Evolutionary conservation across 441 rosid species (phyloP).

Genomic region (Dalechampia spathulata): DNA sequence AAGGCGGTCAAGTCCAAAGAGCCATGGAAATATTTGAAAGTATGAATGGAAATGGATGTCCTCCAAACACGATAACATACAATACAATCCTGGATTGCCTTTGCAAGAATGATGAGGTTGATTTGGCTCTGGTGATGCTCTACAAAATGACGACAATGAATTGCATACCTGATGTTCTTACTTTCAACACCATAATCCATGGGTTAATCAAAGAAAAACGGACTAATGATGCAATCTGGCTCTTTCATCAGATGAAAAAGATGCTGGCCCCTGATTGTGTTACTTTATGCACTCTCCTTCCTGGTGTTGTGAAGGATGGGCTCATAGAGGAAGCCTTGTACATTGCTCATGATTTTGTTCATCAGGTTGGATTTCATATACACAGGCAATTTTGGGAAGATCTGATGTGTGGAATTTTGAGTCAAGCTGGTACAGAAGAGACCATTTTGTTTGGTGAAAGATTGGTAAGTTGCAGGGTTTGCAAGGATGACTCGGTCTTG

Average conservation of each 20-base stretch:
- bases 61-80: slow-evolving; percentile 71
- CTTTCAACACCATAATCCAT: slow-evolving; percentile 72
- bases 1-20: slow-evolving; percentile 56
- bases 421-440: slow-evolving; percentile 54
- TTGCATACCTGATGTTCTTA: slow-evolving; percentile 71
- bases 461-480: slow-evolving; percentile 39
- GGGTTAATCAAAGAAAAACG: slow-evolving; percentile 59
- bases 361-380: slow-evolving; percentile 20
- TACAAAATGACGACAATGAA: slow-evolving; percentile 50
- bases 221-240: slow-evolving; percentile 56
- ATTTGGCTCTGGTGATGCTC: slow-evolving; percentile 59
- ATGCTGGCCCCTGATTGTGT: slow-evolving; percentile 62
- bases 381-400: slow-evolving; percentile 58
- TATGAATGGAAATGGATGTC: slow-evolving; percentile 54
- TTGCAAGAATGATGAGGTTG: slow-evolving; percentile 80
- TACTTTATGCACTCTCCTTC: slow-evolving; percentile 83
- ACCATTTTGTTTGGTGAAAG: slow-evolving; percentile 57
- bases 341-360: slow-evolving; percentile 49
- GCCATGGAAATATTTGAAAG: slow-evolving; percentile 52
- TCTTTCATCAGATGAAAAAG: slow-evolving; percentile 91
- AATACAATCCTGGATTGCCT: slow-evolving; percentile 88
- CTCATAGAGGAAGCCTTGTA: slow-evolving; percentile 58
- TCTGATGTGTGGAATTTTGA: slow-evolving; percentile 60
- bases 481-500: slow-evolving; percentile 52
- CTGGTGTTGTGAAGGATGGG: slow-evolving; percentile 66